A percentile compares a stretch with the other conserved stretches of the same genome.
These are phyloP conservation scores for Populus davidiana DNA, from an alignment of 345 rosid species.

Conservation along the genomic window DNA sequence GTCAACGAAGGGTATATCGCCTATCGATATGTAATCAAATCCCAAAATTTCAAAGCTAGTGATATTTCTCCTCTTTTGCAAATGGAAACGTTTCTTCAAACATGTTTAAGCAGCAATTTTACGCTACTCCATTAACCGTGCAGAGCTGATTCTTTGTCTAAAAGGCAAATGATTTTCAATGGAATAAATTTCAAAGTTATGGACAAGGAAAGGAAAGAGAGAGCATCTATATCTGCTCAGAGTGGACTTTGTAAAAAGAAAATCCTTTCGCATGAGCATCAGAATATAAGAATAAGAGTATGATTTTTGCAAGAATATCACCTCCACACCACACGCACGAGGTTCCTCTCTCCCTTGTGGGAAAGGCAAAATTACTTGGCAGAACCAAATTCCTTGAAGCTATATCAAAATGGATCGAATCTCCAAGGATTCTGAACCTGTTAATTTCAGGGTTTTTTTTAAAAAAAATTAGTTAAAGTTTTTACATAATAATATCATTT, in stretches of 20 bases:
- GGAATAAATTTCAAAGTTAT: conserved; percentile 14
- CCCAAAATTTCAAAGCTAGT: conserved; percentile 6
- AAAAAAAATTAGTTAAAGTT: no score
- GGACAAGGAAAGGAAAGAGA: neutral
- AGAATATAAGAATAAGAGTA: conserved; percentile 38
- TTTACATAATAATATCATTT: no score
- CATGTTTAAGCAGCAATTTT: neutral
- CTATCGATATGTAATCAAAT: conserved; percentile 14
- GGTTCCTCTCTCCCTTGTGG: conserved; percentile 4
- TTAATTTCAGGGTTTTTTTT: no score
- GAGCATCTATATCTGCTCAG: neutral
- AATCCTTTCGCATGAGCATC: conserved; percentile 20
- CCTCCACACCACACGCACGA: conserved; percentile 15
- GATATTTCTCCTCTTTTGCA: conserved; percentile 4
- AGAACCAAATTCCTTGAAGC: conserved; percentile 44
- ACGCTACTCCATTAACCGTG: conserved; percentile 8
- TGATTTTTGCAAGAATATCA: conserved; percentile 24
- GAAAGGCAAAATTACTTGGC: conserved; percentile 1
- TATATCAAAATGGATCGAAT: conserved; percentile 24
- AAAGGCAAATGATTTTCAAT: conserved; percentile 29
- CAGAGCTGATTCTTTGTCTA: conserved; percentile 15
- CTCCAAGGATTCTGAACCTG: neutral
- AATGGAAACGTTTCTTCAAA: neutral
- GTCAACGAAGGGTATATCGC: neutral
- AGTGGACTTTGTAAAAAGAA: conserved; percentile 22